A percentile compares a stretch with the other conserved stretches of the same genome.
Evolutionary conservation across 805 yeast species (phyloP).

Genomic region (Kazachstania taianensis): DNA sequence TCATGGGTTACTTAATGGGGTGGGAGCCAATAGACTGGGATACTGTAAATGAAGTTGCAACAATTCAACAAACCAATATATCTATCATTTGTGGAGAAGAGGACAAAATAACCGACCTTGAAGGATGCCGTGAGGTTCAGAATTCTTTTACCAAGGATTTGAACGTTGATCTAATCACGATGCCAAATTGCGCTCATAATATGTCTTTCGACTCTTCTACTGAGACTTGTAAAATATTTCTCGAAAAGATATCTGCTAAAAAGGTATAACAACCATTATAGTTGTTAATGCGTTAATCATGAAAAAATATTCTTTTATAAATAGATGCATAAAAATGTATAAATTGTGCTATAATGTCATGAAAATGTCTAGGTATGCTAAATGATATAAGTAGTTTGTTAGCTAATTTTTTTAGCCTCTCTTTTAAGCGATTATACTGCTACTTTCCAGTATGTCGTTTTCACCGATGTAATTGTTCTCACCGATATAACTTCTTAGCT

Average conservation of each 20-base stretch:
- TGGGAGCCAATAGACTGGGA: conserved; percentile 24
- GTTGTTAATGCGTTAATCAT: no score
- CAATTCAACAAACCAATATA: conserved; percentile 1
- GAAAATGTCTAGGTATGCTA: no score
- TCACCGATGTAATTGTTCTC: conserved; percentile 21
- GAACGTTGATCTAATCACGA: conserved; percentile 5
- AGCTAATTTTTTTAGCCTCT: no score
- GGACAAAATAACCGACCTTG: conserved; percentile 19
- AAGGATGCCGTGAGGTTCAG: conserved; percentile 6
- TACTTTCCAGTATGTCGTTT: no score
- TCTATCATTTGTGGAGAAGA: conserved; percentile 17
- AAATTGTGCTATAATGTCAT: no score
- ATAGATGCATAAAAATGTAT: no score
- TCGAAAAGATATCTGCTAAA: not conserved
- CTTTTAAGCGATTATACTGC: no score
- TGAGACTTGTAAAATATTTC: conserved; percentile 7
- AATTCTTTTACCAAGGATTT: conserved; percentile 4
- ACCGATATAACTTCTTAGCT: conserved; percentile 25
- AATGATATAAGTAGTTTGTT: no score
- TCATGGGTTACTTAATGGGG: conserved; percentile 24
- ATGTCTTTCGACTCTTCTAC: conserved; percentile 20
- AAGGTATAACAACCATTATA: no score
- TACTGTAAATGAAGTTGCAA: conserved; percentile 2
- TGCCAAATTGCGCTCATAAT: conserved; percentile 21
- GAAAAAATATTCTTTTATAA: no score